Percentiles rank a stretch among this genome's conserved stretches.
Conservation (phyloP, 257 asterid species). For the Leptodermis oblonga region DNA sequence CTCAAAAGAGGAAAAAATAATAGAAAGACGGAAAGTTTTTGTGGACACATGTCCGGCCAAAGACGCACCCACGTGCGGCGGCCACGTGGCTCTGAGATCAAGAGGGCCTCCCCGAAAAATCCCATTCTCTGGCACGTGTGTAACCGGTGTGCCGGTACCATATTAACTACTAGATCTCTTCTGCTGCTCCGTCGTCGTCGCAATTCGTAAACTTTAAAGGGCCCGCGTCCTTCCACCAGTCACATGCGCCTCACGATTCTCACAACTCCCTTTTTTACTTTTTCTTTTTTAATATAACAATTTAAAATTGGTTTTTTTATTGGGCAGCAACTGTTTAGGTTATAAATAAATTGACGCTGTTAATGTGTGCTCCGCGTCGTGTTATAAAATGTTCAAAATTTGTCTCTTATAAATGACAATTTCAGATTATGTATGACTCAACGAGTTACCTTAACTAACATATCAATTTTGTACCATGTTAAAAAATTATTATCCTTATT, state of each 20-base stretch:
- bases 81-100: slow-evolving; percentile 33
- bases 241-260: slow-evolving; percentile 24
- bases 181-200: no score
- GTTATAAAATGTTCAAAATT: no score
- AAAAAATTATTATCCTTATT: no score
- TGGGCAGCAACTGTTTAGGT: no score
- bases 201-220: background rate
- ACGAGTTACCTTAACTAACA: no score
- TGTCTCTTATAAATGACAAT: no score
- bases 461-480: no score
- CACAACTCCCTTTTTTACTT: background rate
- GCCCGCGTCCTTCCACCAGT: slow-evolving; percentile 6
- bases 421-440: no score
- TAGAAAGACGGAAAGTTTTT: slow-evolving; percentile 22
- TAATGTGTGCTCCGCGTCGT: no score
- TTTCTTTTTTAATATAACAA: background rate
- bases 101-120: slow-evolving; percentile 14
- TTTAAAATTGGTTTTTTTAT: no score
- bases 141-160: background rate
- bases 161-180: background rate
- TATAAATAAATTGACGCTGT: no score
- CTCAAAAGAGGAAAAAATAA: background rate
- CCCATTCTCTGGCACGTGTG: slow-evolving; percentile 32
- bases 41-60: slow-evolving; percentile 22
- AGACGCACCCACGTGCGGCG: slow-evolving; percentile 42